phyloP scores from a whole-genome alignment of 208 protist species.

The Crithidia acanthocephali region DNA sequence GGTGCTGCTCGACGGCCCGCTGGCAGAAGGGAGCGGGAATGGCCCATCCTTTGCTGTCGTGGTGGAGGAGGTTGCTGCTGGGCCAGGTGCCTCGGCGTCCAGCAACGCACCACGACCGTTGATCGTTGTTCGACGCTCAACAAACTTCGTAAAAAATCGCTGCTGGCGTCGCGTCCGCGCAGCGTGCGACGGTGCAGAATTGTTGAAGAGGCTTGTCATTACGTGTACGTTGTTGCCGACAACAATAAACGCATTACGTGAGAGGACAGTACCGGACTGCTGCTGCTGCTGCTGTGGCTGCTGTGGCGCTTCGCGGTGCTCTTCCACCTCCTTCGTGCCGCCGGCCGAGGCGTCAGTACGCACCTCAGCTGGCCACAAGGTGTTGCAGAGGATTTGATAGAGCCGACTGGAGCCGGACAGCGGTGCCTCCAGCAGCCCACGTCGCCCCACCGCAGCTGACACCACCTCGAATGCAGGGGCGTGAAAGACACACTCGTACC shows the following conservation, averaged over 20 bases:
- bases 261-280: not conserved
- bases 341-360: not conserved
- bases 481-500: slow-evolving; percentile 36
- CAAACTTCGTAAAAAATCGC: slow-evolving; percentile 29
- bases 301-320: not conserved
- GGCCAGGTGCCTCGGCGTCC: no score
- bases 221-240: slow-evolving; percentile 15
- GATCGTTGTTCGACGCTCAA: not conserved
- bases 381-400: slow-evolving; percentile 62
- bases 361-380: slow-evolving; percentile 48
- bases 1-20: not conserved
- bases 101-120: no score
- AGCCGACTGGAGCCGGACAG: slow-evolving; percentile 49
- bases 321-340: not conserved
- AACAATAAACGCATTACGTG: slow-evolving; percentile 24
- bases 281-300: not conserved
- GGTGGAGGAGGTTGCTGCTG: no score
- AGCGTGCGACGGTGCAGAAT: not conserved
- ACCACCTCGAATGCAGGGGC: slow-evolving; percentile 10
- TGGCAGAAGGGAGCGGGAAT: no score
- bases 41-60: no score
- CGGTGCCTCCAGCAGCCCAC: slow-evolving; percentile 48
- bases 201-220: slow-evolving; percentile 14
- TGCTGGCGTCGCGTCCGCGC: slow-evolving; percentile 12
- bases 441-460: not conserved